Evolutionary conservation across 768 basidiomycete genomes (phyloP).

Genomic region (Boletus sp.): DNA sequence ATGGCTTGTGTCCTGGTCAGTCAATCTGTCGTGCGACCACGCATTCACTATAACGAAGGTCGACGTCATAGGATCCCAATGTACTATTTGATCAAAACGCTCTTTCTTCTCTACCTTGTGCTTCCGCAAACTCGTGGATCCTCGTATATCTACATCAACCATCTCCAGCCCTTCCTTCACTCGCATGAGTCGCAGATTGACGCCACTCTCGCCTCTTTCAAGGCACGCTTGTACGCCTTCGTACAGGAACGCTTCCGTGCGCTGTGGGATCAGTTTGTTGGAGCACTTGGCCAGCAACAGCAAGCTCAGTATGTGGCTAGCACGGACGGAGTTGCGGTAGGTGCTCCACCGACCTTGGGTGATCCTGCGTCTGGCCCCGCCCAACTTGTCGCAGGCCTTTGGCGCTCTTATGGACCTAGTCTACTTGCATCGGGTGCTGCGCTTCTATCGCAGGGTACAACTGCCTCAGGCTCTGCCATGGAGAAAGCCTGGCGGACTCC

Average conservation of each 20-base stretch:
- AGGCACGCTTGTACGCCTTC: constrained; percentile 57
- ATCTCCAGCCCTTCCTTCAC: constrained; percentile 82
- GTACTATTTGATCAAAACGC: constrained; percentile 77
- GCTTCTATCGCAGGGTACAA: constrained; percentile 53
- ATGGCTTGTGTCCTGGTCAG: constrained; percentile 86
- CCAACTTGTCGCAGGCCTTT: constrained; percentile 63
- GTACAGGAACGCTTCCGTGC: constrained; percentile 61
- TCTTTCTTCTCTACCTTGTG: constrained; percentile 86
- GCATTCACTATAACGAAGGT: constrained; percentile 11
- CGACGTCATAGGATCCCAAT: constrained; percentile 71
- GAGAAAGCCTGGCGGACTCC: constrained; percentile 29
- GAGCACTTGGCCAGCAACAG: constrained; percentile 46
- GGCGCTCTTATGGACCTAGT: constrained; percentile 76
- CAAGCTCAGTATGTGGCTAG: constrained; percentile 20
- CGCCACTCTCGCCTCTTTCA: constrained; percentile 64
- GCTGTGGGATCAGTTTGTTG: constrained; percentile 64
- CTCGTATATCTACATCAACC: constrained; percentile 75
- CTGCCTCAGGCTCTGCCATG: constrained; percentile 35
- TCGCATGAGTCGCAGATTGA: constrained; percentile 87
- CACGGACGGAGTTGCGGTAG: constrained; percentile 23
- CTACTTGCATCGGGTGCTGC: constrained; percentile 68
- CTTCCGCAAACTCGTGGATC: constrained; percentile 89
- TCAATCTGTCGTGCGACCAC: constrained; percentile 10
- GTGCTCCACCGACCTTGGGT: constrained; percentile 44
- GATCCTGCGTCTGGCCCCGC: constrained; percentile 64